Percentiles rank a stretch among this genome's conserved stretches.
These are phyloP conservation scores for Dissophora globulifera DNA, from an alignment of 192 early-diverging fungal species.

Conservation along the genomic window DNA sequence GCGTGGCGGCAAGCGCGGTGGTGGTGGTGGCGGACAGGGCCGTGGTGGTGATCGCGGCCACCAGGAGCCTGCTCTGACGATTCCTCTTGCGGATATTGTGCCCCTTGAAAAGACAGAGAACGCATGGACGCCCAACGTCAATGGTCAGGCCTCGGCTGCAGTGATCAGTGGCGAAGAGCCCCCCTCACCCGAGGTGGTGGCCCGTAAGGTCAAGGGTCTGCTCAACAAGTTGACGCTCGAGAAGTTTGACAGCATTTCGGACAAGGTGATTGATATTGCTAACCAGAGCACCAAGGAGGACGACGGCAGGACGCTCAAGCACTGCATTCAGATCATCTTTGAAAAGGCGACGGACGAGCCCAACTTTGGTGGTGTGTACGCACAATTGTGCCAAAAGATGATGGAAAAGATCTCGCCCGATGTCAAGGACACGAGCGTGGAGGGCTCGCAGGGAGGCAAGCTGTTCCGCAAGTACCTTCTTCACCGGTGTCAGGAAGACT, in stretches of 20 bases:
- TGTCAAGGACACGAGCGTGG: conserved; percentile 70
- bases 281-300: conserved; percentile 74
- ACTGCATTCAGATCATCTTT: conserved; percentile 88
- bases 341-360: conserved; percentile 97
- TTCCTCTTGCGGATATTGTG: conserved; percentile 71
- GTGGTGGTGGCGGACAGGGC: conserved; percentile 61
- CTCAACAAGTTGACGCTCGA: conserved; percentile 98
- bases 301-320: conserved; percentile 78
- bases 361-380: conserved; percentile 92
- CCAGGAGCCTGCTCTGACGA: conserved; percentile 58
- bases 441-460: conserved; percentile 65
- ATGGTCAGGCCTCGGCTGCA: conserved; percentile 55
- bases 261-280: conserved; percentile 84
- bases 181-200: conserved; percentile 65
- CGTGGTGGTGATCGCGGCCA: conserved; percentile 65
- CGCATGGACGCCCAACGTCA: conserved; percentile 78
- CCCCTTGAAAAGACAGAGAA: conserved; percentile 85
- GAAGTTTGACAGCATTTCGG: conserved; percentile 88
- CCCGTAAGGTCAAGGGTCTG: conserved; percentile 86
- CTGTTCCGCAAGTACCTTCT: conserved; percentile 93
- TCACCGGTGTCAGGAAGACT: conserved; percentile 95
- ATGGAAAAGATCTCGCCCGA: conserved; percentile 71
- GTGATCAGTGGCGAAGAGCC: conserved; percentile 54
- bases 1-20: conserved; percentile 68
- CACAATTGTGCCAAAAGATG: conserved; percentile 84